Percentiles rank a stretch among this genome's conserved stretches.
Conservation (phyloP, 306 rosid species). For the Oxytropis ochrocephala region DNA sequence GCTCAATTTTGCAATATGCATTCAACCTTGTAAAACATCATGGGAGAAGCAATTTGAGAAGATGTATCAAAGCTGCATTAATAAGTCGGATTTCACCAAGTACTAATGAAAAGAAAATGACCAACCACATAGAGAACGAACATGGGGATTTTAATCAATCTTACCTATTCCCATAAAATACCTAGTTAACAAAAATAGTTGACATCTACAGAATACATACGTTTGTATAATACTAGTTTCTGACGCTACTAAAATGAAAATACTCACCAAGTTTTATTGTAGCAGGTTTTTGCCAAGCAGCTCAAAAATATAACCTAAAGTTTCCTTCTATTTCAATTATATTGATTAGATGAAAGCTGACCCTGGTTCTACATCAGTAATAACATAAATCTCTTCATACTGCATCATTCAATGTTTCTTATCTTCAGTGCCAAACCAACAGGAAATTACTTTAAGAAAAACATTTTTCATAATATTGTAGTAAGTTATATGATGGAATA, state of each 20-base stretch:
- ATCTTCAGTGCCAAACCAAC: not conserved
- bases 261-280: not conserved
- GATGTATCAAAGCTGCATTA: not conserved
- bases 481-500: not conserved
- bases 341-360: not conserved
- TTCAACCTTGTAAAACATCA: not conserved
- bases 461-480: not conserved
- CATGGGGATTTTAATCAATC: not conserved
- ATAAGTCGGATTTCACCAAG: not conserved
- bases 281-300: conserved; percentile 3
- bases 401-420: not conserved
- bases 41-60: not conserved
- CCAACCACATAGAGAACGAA: not conserved
- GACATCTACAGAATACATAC: not conserved
- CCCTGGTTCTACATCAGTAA: not conserved
- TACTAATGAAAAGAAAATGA: conserved; percentile 2
- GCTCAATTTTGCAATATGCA: conserved; percentile 7
- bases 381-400: not conserved
- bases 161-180: not conserved
- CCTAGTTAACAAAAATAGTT: not conserved
- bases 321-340: not conserved
- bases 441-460: not conserved
- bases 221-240: not conserved
- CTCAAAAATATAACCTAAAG: not conserved
- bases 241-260: not conserved